Percentiles rank a stretch among this genome's conserved stretches.
These are phyloP conservation scores for Boletus speciosus DNA, from an alignment of 768 basidiomycete genomes.

Conservation along the genomic window DNA sequence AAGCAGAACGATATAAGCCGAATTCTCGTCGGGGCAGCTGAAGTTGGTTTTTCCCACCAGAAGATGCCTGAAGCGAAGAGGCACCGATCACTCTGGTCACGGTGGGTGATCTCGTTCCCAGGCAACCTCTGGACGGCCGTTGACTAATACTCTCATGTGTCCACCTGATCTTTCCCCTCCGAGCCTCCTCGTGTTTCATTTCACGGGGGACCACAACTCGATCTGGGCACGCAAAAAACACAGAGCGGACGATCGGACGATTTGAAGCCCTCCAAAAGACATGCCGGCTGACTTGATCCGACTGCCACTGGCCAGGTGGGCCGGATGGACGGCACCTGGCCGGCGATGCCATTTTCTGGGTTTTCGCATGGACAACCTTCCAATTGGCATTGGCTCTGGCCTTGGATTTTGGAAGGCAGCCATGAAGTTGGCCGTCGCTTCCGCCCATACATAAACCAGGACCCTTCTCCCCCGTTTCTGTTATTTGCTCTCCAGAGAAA, in stretches of 20 bases:
- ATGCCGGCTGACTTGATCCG: neutral
- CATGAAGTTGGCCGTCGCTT: neutral
- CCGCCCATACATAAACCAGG: neutral
- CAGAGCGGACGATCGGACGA: neutral
- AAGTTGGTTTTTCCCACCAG: neutral
- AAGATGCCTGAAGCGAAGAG: neutral
- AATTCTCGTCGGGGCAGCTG: neutral
- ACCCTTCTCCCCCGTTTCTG: too few species aligned
- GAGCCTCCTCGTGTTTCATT: neutral
- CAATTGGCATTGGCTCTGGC: neutral
- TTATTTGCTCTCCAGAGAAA: too few species aligned
- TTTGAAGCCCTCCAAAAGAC: conserved; percentile 1
- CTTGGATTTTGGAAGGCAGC: neutral
- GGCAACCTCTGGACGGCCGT: neutral
- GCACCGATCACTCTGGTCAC: neutral
- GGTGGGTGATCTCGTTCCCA: conserved; percentile 3
- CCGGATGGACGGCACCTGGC: neutral
- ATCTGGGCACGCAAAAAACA: neutral
- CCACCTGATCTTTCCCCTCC: neutral
- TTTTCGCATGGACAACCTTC: neutral
- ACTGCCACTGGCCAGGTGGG: neutral
- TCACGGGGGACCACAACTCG: neutral
- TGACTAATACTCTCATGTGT: neutral
- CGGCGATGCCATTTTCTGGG: neutral
- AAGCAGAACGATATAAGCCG: neutral